phyloP scores from a whole-genome alignment of 208 protist species.

The Acanthamoeba royreba region DNA sequence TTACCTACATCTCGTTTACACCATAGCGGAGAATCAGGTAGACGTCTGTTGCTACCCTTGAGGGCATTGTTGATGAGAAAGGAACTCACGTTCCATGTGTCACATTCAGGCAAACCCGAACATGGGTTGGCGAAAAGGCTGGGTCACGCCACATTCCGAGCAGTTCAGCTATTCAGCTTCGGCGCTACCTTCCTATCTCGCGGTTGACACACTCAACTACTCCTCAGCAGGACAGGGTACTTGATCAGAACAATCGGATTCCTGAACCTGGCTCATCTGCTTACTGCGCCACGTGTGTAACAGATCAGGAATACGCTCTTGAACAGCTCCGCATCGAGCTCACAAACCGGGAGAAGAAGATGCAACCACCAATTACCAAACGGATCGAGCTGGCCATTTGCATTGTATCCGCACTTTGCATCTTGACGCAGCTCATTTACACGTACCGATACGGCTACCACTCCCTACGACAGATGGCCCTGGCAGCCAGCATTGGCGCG shows the following conservation, averaged over 20 bases:
- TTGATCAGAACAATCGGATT: too few species aligned
- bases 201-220: too few species aligned
- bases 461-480: neutral
- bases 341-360: neutral
- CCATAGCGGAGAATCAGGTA: neutral
- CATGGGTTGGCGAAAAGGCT: too few species aligned
- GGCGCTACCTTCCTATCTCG: too few species aligned
- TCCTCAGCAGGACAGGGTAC: too few species aligned
- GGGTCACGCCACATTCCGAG: too few species aligned
- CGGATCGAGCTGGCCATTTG: neutral
- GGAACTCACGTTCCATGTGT: too few species aligned
- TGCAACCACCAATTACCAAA: neutral
- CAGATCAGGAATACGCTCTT: too few species aligned
- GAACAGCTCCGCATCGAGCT: neutral
- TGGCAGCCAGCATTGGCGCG: neutral
- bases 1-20: neutral
- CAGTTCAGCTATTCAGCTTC: too few species aligned
- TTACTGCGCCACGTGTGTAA: neutral
- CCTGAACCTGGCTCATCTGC: neutral
- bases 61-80: too few species aligned
- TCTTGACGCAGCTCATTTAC: neutral
- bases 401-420: neutral
- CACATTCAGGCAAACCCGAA: too few species aligned
- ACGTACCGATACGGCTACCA: conserved; percentile 50
- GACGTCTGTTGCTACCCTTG: neutral